Base-by-base conservation (phyloP, 2,329 filamentous ascomycete genomes). In the Fusarium graminum region DNA sequence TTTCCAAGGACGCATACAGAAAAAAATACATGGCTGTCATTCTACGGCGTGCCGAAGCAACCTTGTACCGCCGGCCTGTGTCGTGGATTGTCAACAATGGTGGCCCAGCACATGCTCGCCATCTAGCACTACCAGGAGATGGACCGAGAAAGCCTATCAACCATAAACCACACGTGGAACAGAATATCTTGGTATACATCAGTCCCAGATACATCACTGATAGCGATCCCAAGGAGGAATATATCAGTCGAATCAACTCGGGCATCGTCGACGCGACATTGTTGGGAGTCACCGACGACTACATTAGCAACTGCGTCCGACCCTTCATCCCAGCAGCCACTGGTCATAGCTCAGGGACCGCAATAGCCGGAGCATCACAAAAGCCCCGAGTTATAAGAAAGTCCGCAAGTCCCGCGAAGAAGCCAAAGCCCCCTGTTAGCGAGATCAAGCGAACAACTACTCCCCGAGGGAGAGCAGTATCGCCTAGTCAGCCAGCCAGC, bases 181-280 rank as follows among this genome's bases (percentile, higher is more conserved):
- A 70, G 30, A 60, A 75, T n/a, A 78, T 78, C 19, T 72, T 82
- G 41, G 79, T 81, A 17, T 82, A 81, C 53, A 67, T 80, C 54
- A 81, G 77, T 59, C 63, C 71, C 26, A 67, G 71, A 43, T 73
- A 75, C 32, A 70, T 74, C 34, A 51, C 67, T n/a, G 75, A 78
- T 50, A 78, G 78, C 38, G 50, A 60, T 9, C 78, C 80, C 19
- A 75, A 74, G 54, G 74, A 77, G 16, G 80, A 82, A 55, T 81
- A 82, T 43, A 65, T 81, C 34, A 69, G 74, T 41, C 77, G 80
- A 32, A 79, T 81, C 65, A 79, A 80, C 54, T 52, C 71, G 14
- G 80, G 77, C 7, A 58, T 81, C 41, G 64, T 53, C 13, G 78
- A 81, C 50, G 79, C 80, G 11, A 62, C 67, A 41, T 70, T 66